Base-by-base conservation (phyloP, 1,284 basidiomycete species). In the Ustilago bromivora region DNA sequence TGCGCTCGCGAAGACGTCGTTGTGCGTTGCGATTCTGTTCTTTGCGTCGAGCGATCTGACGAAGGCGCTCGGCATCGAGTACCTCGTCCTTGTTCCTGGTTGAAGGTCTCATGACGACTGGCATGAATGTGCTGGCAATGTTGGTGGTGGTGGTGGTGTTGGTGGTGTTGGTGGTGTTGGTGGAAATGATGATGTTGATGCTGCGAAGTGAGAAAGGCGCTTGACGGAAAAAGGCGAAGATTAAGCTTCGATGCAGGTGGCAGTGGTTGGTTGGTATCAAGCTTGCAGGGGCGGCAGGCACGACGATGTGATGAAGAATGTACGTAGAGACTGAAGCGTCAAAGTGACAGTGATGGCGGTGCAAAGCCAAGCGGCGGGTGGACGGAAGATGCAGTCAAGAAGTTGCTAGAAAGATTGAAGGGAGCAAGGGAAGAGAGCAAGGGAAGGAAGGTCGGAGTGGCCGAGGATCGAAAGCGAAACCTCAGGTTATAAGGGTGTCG, bases 1-100 rank as follows among this genome's bases (percentile, higher is more conserved):
- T 78, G 36, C 76, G 76, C 57, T 74, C 76, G n/a, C 76, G 61
- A 52, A 78, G 71, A 9, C 76, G 67, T n/a, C 76, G 71, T 54
- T 78, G 76, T 6, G 76, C 76, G 54, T 78, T 78, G 36, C 76
- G 67, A 15, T 78, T 78, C 71, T 78, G 76, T 61, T 78, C 76
- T 53, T 78, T 78, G 36, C 76, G 64, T n/a, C 71, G 71, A 6
- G 71, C 76, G 15, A 74, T 71, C 59, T 78, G 76, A 2, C 71
- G 71, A 46, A 73, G 71, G 6, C 71, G 67, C 67, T 77, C 75
- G 28, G 71, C 67, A 31, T 73, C 64, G 67, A 56, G 56, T 57
- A 66, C 49, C 9, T 73, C 67, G 57, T 67, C 67, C 32, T 54
- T 64, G 54, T 40, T 57, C 23, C 65, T 64, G 46, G 17, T 34